Percentiles rank a stretch among this genome's conserved stretches.
Conservation (phyloP, 345 rosid genomes). For the Citrus mangshanensis region DNA sequence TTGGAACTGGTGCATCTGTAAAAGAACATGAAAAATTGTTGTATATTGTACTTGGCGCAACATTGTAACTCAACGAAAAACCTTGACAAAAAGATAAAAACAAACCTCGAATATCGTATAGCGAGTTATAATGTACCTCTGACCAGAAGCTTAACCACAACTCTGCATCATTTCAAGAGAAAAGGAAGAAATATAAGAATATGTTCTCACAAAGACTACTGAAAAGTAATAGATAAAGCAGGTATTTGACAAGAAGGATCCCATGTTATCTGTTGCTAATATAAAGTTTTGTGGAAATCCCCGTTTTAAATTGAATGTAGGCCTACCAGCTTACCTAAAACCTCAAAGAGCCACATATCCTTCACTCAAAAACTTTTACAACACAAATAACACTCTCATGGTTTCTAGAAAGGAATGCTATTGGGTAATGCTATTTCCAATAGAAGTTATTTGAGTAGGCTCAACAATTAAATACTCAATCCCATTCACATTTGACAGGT, state of each 20-base stretch:
- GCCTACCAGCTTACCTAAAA: neutral
- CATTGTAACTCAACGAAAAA: neutral
- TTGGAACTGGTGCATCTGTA: constrained; percentile 66
- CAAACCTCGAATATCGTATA: constrained; percentile 77
- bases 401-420: neutral
- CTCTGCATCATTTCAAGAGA: constrained; percentile 51
- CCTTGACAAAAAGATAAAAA: neutral
- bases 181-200: neutral
- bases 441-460: neutral
- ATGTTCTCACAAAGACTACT: constrained; percentile 3
- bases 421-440: neutral
- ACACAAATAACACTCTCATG: neutral
- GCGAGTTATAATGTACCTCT: constrained; percentile 96
- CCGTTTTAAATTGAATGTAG: neutral
- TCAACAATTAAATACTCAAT: neutral
- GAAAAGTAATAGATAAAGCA: neutral
- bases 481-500: neutral
- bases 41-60: neutral
- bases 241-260: neutral
- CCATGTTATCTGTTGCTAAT: neutral
- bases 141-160: constrained; percentile 99
- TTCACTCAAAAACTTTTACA: neutral
- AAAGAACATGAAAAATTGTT: constrained; percentile 4
- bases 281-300: neutral
- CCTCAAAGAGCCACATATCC: neutral